phyloP scores from a whole-genome alignment of 768 basidiomycete genomes.

The Trametes cinnabarina region DNA sequence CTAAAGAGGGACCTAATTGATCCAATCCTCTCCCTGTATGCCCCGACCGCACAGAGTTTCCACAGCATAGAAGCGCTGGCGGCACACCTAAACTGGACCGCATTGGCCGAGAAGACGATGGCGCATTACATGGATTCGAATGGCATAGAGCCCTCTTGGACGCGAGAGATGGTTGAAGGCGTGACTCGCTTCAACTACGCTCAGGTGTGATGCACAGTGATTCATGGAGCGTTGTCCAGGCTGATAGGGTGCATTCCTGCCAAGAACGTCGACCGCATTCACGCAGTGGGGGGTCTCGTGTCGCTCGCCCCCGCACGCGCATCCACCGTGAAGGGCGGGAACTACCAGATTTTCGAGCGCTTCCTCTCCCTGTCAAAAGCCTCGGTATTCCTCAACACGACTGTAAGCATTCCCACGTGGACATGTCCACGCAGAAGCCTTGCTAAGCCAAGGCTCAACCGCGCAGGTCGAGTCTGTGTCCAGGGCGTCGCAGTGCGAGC shows the following conservation, averaged over 20 bases:
- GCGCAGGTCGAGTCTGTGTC: slow-evolving; percentile 55
- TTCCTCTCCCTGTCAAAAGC: slow-evolving; percentile 77
- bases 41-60: slow-evolving; percentile 55
- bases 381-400: slow-evolving; percentile 64
- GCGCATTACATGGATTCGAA: slow-evolving; percentile 53
- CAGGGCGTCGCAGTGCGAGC: slow-evolving; percentile 36
- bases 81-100: slow-evolving; percentile 46
- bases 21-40: slow-evolving; percentile 56
- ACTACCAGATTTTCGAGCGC: slow-evolving; percentile 79
- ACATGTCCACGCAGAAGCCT: too few relatives aligned
- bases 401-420: slow-evolving; percentile 39
- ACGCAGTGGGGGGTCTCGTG: slow-evolving; percentile 70
- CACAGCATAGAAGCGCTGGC: slow-evolving; percentile 58
- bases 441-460: too few relatives aligned
- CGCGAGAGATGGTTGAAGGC: slow-evolving; percentile 73
- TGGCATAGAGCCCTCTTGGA: slow-evolving; percentile 57
- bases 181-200: slow-evolving; percentile 85
- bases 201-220: slow-evolving; percentile 59
- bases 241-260: background rate
- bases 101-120: slow-evolving; percentile 50
- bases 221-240: too few relatives aligned
- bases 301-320: slow-evolving; percentile 75
- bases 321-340: slow-evolving; percentile 69
- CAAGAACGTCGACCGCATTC: slow-evolving; percentile 69
- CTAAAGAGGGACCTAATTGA: slow-evolving; percentile 51